Base-by-base conservation (phyloP, 2,329 filamentous ascomycete genomes). In the Pestalotiopsis sp. region DNA sequence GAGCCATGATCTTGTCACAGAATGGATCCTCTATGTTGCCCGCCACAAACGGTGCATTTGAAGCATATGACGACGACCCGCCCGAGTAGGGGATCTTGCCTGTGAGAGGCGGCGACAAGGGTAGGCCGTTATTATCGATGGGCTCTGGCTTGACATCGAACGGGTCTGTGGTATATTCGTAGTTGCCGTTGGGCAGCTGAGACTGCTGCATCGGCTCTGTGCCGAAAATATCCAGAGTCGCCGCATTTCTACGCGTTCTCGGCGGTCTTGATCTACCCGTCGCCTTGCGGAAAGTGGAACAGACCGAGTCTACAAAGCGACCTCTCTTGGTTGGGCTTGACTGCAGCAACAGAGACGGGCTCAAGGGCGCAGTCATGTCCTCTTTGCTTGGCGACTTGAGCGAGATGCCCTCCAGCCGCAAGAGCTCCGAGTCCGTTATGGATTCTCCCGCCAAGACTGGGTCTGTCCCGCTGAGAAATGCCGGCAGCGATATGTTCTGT, bases 391-490 rank as follows among this genome's bases (percentile, higher is more conserved):
- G 75, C 17, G 77, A 78, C 49, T 80, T 80, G 31, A 85, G 72
- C n/a, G 82, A 83, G 70, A 86, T 85, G n/a, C 81, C 81, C 71
- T 85, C 83, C 2, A 86, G 78, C 38, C 80, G 78, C 9, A 83
- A 78, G n/a, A 86, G 77, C 72, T 85, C 83, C 49, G 82, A 82
- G 70, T 86, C 83, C 3, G 83, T 85, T 75, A 85, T 82, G 68
- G 82, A 83, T 27, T 76, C 80, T 14, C 77, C 77, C 6, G 31
- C 31, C 13, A 78, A 69, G 65, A 78, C 61, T 36, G 77, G 74
- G 14, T 78, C 75, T 59, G 61, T 66, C 4, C 69, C 67, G 60
- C 72, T 60, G 23, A 74, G 64, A 62, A 71, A 66, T 12, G 62
- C 65, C 25, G 73, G 70, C 20, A 70, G 67, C 59, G 69, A 67